Conservation (phyloP, 768 basidiomycete species). For the Rhodotorula kratochvilovae region DNA sequence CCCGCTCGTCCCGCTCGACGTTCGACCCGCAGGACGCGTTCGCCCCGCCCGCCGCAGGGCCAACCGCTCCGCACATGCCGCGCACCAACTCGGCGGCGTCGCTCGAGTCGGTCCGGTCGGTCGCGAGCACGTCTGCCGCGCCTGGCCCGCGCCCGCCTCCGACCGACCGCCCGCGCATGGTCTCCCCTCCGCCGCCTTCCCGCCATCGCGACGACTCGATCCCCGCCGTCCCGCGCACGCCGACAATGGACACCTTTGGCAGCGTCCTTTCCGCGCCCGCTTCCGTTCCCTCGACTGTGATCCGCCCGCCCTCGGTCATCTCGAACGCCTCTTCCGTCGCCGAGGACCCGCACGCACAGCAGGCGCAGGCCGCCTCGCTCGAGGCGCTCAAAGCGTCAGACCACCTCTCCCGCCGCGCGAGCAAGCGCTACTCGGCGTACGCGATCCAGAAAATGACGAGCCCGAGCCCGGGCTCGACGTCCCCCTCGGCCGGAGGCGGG, state of each 20-base stretch:
- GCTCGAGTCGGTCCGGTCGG: neutral
- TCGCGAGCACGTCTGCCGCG: neutral
- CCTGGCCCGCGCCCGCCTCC: neutral
- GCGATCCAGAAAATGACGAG: conserved; percentile 91
- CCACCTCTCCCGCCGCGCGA: conserved; percentile 80
- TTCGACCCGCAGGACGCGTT: conserved; percentile 4
- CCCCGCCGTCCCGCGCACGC: conserved; percentile 7
- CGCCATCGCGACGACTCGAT: neutral
- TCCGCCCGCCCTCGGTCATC: conserved; percentile 16
- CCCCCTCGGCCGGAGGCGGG: neutral
- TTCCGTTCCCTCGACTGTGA: conserved; percentile 3
- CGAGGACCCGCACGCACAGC: neutral
- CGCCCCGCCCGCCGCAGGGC: neutral
- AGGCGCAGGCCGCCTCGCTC: conserved; percentile 54
- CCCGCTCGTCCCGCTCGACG: conserved; percentile 8
- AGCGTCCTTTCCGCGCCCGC: neutral
- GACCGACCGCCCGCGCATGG: neutral
- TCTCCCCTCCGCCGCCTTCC: conserved; percentile 16
- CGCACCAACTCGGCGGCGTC: conserved; percentile 10
- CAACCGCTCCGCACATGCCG: neutral
- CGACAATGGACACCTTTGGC: conserved; percentile 17
- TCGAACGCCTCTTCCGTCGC: neutral
- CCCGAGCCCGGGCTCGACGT: conserved; percentile 35
- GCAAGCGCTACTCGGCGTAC: conserved; percentile 91
- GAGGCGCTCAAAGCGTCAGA: conserved; percentile 84